These are phyloP conservation scores for Colletotrichum camelliae DNA, from an alignment of 2,329 filamentous ascomycete genomes.

Conservation along the genomic window DNA sequence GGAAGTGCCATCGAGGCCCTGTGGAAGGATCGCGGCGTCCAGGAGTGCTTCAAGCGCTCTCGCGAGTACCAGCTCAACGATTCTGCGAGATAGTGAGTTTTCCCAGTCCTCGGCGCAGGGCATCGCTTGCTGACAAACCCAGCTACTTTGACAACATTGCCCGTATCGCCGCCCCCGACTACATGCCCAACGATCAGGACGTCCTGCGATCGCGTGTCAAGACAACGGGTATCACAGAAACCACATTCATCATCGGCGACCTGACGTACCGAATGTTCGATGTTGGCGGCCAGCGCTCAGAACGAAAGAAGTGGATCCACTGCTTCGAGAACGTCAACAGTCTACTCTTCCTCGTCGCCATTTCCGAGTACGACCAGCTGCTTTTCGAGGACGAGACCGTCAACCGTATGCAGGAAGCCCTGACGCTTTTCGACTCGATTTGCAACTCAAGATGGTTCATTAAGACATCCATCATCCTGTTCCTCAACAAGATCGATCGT, in stretches of 20 bases:
- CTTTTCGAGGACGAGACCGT: conserved; percentile 96
- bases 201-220: conserved; percentile 95
- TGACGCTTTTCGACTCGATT: conserved; percentile 87
- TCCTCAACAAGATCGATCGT: conserved; percentile 89
- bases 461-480: conserved; percentile 86
- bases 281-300: conserved; percentile 92
- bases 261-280: conserved; percentile 98
- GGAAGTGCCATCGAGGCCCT: conserved; percentile 90
- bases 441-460: conserved; percentile 92
- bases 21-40: conserved; percentile 92
- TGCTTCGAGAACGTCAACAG: conserved; percentile 99
- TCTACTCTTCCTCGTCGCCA: conserved; percentile 95
- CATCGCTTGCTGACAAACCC: not conserved
- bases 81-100: conserved; percentile 88
- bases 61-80: conserved; percentile 97
- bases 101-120: conserved; percentile 31
- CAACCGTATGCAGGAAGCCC: conserved; percentile 91
- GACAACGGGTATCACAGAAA: conserved; percentile 97
- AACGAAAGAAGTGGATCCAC: conserved; percentile 99
- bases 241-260: conserved; percentile 93
- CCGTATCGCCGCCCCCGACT: conserved; percentile 88
- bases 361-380: conserved; percentile 95
- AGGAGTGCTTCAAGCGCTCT: conserved; percentile 94
- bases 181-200: conserved; percentile 94
- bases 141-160: conserved; percentile 97